phyloP scores from a whole-genome alignment of 345 rosid genomes.

The Citrus medica region DNA sequence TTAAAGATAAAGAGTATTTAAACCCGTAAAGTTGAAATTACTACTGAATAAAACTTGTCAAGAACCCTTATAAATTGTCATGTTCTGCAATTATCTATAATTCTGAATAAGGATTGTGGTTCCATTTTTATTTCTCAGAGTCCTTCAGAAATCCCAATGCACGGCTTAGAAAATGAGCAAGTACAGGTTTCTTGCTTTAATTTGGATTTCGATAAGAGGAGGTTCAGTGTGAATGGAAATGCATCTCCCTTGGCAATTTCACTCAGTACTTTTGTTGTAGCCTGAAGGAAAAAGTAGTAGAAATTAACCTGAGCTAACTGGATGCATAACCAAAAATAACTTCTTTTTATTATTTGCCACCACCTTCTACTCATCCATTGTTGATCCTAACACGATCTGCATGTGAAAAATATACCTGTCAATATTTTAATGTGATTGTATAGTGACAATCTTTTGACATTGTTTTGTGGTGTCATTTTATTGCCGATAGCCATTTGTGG shows the following conservation, averaged over 20 bases:
- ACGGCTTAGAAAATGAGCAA: not conserved
- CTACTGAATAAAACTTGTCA: too few species aligned
- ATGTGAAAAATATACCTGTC: not conserved
- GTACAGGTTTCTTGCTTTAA: not conserved
- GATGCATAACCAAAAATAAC: not conserved
- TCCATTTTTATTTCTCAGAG: too few species aligned
- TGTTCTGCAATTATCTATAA: too few species aligned
- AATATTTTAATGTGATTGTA: not conserved
- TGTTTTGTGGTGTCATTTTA: conserved; percentile 54
- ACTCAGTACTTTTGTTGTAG: not conserved
- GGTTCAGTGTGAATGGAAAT: not conserved
- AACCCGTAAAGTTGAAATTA: too few species aligned
- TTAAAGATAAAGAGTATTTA: too few species aligned
- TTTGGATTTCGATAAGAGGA: not conserved
- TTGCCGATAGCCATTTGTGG: conserved; percentile 68
- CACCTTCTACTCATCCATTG: not conserved
- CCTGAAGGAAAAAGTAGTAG: not conserved
- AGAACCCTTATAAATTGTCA: too few species aligned
- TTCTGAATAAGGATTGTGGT: too few species aligned
- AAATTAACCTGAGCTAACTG: not conserved
- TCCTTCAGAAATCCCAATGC: not conserved
- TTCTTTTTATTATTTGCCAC: not conserved
- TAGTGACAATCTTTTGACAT: not conserved
- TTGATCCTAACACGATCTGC: too few species aligned
- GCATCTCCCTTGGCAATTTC: not conserved